Evolutionary conservation across 1,139 yeast species (phyloP).

Genomic region (Blastobotrys proliferans): DNA sequence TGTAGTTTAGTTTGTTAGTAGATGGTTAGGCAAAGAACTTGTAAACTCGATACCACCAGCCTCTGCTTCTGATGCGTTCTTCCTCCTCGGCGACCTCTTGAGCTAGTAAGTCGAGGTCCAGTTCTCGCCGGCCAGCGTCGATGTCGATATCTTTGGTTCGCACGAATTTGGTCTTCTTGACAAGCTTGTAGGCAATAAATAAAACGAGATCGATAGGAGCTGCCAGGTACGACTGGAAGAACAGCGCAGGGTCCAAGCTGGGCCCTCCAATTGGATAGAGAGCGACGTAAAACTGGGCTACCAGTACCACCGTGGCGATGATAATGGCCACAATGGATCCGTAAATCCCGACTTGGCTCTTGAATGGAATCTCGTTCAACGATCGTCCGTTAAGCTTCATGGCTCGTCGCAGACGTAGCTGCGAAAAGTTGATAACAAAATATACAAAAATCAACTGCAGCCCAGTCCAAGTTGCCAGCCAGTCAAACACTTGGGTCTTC

Average conservation of each 20-base stretch:
- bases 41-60: slow-evolving; percentile 38
- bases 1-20: too few relatives aligned
- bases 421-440: slow-evolving; percentile 74
- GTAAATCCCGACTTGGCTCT: slow-evolving; percentile 60
- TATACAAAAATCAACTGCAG: slow-evolving; percentile 81
- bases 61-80: slow-evolving; percentile 36
- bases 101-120: slow-evolving; percentile 48
- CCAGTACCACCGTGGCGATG: slow-evolving; percentile 59
- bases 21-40: too few relatives aligned
- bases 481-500: slow-evolving; percentile 65
- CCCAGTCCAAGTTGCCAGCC: slow-evolving; percentile 86
- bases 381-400: slow-evolving; percentile 61
- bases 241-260: slow-evolving; percentile 30
- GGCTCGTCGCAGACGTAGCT: slow-evolving; percentile 74
- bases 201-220: slow-evolving; percentile 48
- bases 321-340: slow-evolving; percentile 67
- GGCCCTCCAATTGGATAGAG: slow-evolving; percentile 64
- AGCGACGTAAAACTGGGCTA: slow-evolving; percentile 82
- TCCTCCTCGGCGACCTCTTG: slow-evolving; percentile 50
- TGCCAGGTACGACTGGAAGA: slow-evolving; percentile 54
- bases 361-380: slow-evolving; percentile 62
- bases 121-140: slow-evolving; percentile 51
- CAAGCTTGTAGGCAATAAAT: slow-evolving; percentile 50
- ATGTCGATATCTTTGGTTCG: slow-evolving; percentile 51
- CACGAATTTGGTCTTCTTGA: slow-evolving; percentile 38